Evolutionary conservation across 2,329 filamentous ascomycete genomes (phyloP), one percentile per base, ranked within the genome.

Genomic region (Diaporthe batatas): DNA sequence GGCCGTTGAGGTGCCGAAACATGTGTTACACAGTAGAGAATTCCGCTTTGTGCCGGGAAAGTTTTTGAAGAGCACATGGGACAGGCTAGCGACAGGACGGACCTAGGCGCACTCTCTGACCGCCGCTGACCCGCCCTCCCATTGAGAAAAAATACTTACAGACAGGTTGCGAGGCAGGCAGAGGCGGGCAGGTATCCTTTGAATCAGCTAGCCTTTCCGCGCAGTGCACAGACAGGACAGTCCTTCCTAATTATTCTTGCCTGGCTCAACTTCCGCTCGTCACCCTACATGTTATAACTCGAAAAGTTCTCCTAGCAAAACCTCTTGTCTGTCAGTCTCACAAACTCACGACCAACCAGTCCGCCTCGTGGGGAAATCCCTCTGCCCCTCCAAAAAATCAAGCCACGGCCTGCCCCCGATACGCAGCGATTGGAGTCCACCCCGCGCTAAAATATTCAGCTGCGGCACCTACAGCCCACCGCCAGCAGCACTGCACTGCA

Each of bases 391-490:
- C 69, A 64, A 54, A 51, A 62, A 71, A 42, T n/a, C 29, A 47
- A 54, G 64, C 29, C 32, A 39, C 34, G 5, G 67, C 23, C 44
- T 47, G 49, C 44, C 55, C 55, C 72, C 39, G 51, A 44, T 32
- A 55, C 21, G 39, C 49, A 59, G 36, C 29, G 23, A 57, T 74
- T 58, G 53, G 57, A 68, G 62, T 67, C 47, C n/a, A 58, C 73
- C 73, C 73, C 73, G 59, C 73, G 73, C 73, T 74, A 73, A 73
- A 58, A 42, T 47, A 68, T 62, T 44, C 71, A 72, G 53, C 64
- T 44, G 25, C 62, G n/a, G 42, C 42, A 47, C 44, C 51, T 23
- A 51, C 29, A 62, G 58, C 42, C 44, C 23, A 36, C 25, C 11
- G 51, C 39, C 36, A n/a, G n/a, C n/a, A n/a, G n/a, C 29, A 47